phyloP scores from a whole-genome alignment of 2,329 filamentous ascomycete genomes.

The Aspergillus novoparasiticus region DNA sequence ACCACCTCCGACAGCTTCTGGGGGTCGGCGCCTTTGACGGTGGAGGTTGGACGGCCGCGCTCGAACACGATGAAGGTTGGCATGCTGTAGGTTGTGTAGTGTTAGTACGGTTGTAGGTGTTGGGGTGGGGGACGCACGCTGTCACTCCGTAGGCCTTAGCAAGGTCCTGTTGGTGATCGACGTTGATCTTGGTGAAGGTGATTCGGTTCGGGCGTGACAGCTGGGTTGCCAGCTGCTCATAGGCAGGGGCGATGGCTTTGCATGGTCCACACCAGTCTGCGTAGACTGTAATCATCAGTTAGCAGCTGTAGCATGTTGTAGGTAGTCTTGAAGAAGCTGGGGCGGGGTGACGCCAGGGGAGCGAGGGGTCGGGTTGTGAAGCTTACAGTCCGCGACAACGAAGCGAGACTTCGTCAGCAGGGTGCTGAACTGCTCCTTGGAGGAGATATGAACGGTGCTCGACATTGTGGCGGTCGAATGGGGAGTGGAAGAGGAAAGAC shows the following conservation, averaged over 20 bases:
- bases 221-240: slow-evolving; percentile 72
- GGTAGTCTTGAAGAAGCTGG: not conserved
- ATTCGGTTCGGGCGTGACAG: slow-evolving; percentile 73
- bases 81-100: slow-evolving; percentile 53
- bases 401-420: slow-evolving; percentile 73
- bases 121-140: slow-evolving; percentile 51
- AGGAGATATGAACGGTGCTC: slow-evolving; percentile 58
- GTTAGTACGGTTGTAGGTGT: not conserved
- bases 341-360: slow-evolving; percentile 12
- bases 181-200: slow-evolving; percentile 86
- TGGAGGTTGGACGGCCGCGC: slow-evolving; percentile 67
- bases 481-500: slow-evolving; percentile 6
- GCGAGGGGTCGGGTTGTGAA: slow-evolving; percentile 12
- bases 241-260: slow-evolving; percentile 79
- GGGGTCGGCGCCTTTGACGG: slow-evolving; percentile 73
- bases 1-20: slow-evolving; percentile 70
- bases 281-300: slow-evolving; percentile 64
- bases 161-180: slow-evolving; percentile 74
- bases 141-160: slow-evolving; percentile 72
- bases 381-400: slow-evolving; percentile 87
- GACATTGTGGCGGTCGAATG: slow-evolving; percentile 40
- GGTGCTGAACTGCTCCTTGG: slow-evolving; percentile 66
- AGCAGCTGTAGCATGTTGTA: not conserved
- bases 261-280: slow-evolving; percentile 86
- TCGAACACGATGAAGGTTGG: slow-evolving; percentile 93